phyloP scores from a whole-genome alignment of 2,329 filamentous ascomycete species.

The Aspergillus udagawae region DNA sequence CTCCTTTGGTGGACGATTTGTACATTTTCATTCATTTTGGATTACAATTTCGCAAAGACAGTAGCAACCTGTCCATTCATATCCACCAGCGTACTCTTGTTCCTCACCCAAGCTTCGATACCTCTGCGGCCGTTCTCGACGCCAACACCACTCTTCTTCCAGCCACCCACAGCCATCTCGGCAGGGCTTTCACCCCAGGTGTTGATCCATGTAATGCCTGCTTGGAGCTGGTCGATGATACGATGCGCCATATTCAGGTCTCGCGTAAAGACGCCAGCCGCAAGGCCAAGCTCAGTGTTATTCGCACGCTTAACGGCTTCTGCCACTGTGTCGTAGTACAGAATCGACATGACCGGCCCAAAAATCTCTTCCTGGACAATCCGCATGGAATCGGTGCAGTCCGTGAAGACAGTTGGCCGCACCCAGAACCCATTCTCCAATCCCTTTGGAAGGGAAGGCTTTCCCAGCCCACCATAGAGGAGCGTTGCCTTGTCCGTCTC shows the following conservation, averaged over 20 bases:
- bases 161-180: conserved; percentile 88
- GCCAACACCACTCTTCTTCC: conserved; percentile 85
- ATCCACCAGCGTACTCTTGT: conserved; percentile 85
- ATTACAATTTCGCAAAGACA: conserved; percentile 68
- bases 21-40: neutral
- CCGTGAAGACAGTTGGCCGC: conserved; percentile 75
- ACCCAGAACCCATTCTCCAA: conserved; percentile 74
- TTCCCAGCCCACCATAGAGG: conserved; percentile 65
- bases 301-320: conserved; percentile 72
- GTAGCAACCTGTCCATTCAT: conserved; percentile 67
- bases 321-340: conserved; percentile 67
- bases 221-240: conserved; percentile 67
- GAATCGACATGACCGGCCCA: conserved; percentile 78
- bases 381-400: conserved; percentile 78
- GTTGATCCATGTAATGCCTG: conserved; percentile 89
- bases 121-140: conserved; percentile 81
- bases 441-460: conserved; percentile 51
- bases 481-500: conserved; percentile 69
- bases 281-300: conserved; percentile 70
- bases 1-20: neutral
- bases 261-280: conserved; percentile 77
- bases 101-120: conserved; percentile 75
- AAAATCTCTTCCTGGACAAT: conserved; percentile 84
- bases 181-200: conserved; percentile 90
- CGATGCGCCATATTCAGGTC: conserved; percentile 71